Base-by-base conservation (phyloP, 768 basidiomycete genomes). In the Flagelloscypha sp. region DNA sequence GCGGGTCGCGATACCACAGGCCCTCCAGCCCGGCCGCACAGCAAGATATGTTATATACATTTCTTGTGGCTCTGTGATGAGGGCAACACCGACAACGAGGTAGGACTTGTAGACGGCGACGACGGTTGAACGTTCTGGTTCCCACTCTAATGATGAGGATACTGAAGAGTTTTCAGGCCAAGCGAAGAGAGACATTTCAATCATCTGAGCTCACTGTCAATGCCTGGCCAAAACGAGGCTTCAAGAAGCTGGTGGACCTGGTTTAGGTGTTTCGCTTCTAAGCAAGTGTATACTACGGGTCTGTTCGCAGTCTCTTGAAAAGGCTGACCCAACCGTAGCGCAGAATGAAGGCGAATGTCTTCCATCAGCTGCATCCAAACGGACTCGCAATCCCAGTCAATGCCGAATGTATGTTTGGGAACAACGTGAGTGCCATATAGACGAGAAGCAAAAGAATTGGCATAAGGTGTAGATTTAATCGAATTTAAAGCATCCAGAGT, bases 1-100 rank as follows among this genome's bases (percentile, higher is more conserved):
- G 7, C 47, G 84, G 85, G 79, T 80, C 21, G 83, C 85, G 38
- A 89, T 81, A 38, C 79, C 74, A 3, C 76, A 65, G 46, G 80
- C 81, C 37, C 88, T 81, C 85, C 85, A 89, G 7, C 86, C 84
- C 12, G 77, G 65, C 46, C 70, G 77, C 33, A 89, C 86, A 24
- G 69, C 79, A 11, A 89, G 65, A 43, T 86, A 89, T 13, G 84
- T 86, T 35, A 89, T 84, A 47, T 89, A 89, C 3, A 82, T 79
- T 52, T 86, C 82, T 32, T 71, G 70, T 0, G 86, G 86, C 16
- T 82, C 85, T 53, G 78, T 84, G 40, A 87, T 58, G 40, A 88
- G 72, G 9, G 80, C 83, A 12, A 74, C 71, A 11, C 86, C 86
- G 6, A 88, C 68, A 5, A 89, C 82, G 8, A 86, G 62, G 27